Conservation (phyloP, 2,329 filamentous ascomycete genomes). For the Thielaviopsis ethacetica region DNA sequence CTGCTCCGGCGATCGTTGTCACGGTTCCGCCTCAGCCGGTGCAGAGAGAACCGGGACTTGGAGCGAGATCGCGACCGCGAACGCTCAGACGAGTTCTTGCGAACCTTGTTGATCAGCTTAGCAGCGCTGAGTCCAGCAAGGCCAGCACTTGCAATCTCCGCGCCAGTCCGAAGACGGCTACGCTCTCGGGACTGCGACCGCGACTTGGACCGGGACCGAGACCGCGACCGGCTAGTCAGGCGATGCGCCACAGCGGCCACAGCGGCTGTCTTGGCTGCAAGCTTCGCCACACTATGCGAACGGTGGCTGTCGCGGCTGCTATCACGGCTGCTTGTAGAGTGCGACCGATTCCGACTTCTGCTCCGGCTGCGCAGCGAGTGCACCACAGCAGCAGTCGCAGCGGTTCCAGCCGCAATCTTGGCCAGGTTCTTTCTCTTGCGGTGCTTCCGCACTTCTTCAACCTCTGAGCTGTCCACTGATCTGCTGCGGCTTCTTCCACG, state of each 20-base stretch:
- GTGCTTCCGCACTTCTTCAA: neutral
- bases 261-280: slow-evolving; percentile 39
- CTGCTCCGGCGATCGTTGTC: slow-evolving; percentile 13
- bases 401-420: slow-evolving; percentile 36
- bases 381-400: slow-evolving; percentile 28
- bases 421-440: slow-evolving; percentile 27
- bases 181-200: slow-evolving; percentile 27
- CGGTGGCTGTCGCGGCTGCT: neutral
- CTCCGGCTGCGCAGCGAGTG: slow-evolving; percentile 25
- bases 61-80: slow-evolving; percentile 24
- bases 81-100: slow-evolving; percentile 38
- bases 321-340: neutral
- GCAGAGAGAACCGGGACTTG: slow-evolving; percentile 11
- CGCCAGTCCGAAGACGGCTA: slow-evolving; percentile 27
- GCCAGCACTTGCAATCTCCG: slow-evolving; percentile 43
- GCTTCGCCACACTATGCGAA: slow-evolving; percentile 34
- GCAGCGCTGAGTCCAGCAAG: slow-evolving; percentile 43
- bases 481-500: slow-evolving; percentile 19
- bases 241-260: slow-evolving; percentile 38
- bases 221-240: slow-evolving; percentile 31
- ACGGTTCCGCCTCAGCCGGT: slow-evolving; percentile 10
- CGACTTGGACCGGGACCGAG: slow-evolving; percentile 18
- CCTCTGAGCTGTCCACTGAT: neutral
- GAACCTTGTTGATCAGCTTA: slow-evolving; percentile 43
- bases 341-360: slow-evolving; percentile 25